These are phyloP conservation scores for Gliomastix tumulicola DNA, from an alignment of 2,329 filamentous ascomycete species.

Conservation along the genomic window DNA sequence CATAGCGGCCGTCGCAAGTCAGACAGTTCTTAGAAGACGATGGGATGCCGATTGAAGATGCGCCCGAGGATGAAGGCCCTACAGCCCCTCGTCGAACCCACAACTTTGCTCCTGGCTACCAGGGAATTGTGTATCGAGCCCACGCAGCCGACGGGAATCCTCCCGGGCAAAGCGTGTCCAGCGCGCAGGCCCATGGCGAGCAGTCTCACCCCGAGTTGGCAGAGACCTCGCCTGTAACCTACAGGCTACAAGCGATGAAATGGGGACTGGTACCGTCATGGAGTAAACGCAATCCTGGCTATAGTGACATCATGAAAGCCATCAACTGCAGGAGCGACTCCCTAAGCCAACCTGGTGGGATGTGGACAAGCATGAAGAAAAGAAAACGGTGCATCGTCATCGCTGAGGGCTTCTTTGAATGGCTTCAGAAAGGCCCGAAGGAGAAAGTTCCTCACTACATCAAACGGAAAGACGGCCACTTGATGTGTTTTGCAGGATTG, in stretches of 20 bases:
- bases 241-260: conserved; percentile 88
- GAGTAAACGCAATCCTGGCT: conserved; percentile 79
- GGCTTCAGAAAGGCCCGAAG: conserved; percentile 72
- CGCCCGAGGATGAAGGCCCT: conserved; percentile 62
- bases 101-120: conserved; percentile 86
- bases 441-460: conserved; percentile 82
- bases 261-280: conserved; percentile 94
- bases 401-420: conserved; percentile 93
- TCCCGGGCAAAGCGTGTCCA: too few species aligned
- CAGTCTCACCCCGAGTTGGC: conserved; percentile 8
- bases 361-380: conserved; percentile 91
- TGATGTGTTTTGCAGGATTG: conserved; percentile 86
- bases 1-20: conserved; percentile 64
- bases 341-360: conserved; percentile 64
- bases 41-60: conserved; percentile 65
- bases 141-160: too few species aligned
- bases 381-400: conserved; percentile 82
- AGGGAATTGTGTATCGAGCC: conserved; percentile 80
- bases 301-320: conserved; percentile 71
- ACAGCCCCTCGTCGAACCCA: conserved; percentile 63
- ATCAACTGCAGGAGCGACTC: conserved; percentile 96
- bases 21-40: conserved; percentile 66
- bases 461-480: conserved; percentile 70
- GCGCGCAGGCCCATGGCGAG: too few species aligned
- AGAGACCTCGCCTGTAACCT: conserved; percentile 36